Conservation (phyloP, 768 basidiomycete genomes). For the Leccinum imitatum region DNA sequence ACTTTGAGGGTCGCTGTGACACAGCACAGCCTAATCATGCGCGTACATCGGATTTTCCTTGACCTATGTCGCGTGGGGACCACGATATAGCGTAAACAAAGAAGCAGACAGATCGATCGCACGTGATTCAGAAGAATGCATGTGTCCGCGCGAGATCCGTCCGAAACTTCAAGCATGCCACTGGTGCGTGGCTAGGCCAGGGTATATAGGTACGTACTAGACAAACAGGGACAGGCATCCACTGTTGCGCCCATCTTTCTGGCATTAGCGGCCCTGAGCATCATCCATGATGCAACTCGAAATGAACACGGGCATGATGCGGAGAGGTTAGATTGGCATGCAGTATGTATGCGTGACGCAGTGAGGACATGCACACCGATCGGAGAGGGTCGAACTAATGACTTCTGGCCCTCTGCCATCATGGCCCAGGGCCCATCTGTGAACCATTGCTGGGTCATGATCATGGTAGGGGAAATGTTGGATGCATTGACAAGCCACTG, state of each 20-base stretch:
- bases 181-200: background rate
- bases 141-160: background rate
- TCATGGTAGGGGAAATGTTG: too few species aligned
- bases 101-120: too few species aligned
- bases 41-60: background rate
- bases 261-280: background rate
- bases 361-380: background rate
- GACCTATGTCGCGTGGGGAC: background rate
- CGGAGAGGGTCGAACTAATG: background rate
- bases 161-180: background rate
- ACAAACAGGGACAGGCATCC: background rate
- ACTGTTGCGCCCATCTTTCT: background rate
- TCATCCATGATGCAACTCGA: background rate
- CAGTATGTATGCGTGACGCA: too few species aligned
- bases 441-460: background rate
- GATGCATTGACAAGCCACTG: too few species aligned
- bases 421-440: background rate
- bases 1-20: background rate
- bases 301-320: background rate
- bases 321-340: background rate
- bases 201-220: background rate
- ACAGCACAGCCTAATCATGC: background rate
- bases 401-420: background rate
- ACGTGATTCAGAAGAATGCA: too few species aligned
- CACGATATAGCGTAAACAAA: too few species aligned